Percentiles rank a stretch among this genome's conserved stretches.
Conservation (phyloP, 2,329 filamentous ascomycete genomes). For the Hypomyces perniciosus region DNA sequence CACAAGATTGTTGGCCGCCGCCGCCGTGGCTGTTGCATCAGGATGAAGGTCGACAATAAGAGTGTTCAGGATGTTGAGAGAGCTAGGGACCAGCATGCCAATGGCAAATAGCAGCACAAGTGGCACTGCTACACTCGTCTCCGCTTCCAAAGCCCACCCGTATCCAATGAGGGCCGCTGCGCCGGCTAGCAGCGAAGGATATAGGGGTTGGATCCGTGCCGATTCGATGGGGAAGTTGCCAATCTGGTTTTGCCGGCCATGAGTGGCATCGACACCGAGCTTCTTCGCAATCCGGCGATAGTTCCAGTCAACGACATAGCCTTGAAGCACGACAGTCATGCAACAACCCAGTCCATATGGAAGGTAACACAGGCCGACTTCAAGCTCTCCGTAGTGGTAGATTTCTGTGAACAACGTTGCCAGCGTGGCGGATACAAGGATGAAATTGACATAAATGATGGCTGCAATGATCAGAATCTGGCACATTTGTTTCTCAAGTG, state of each 20-base stretch:
- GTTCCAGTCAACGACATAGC: constrained; percentile 59
- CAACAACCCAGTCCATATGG: constrained; percentile 48
- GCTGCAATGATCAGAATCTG: constrained; percentile 48
- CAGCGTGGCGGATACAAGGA: constrained; percentile 47
- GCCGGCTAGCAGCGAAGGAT: constrained; percentile 49
- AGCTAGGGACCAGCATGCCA: constrained; percentile 52
- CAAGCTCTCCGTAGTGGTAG: constrained; percentile 45
- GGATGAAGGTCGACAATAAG: constrained; percentile 60
- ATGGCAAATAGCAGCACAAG: constrained; percentile 52
- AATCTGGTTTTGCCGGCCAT: constrained; percentile 49
- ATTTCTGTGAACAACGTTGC: constrained; percentile 46
- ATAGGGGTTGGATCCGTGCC: constrained; percentile 48
- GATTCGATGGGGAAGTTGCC: constrained; percentile 49
- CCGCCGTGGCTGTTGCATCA: constrained; percentile 53
- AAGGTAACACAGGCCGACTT: constrained; percentile 49
- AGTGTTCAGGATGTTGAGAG: constrained; percentile 58
- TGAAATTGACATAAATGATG: constrained; percentile 51
- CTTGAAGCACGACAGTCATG: constrained; percentile 45
- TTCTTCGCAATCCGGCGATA: constrained; percentile 61
- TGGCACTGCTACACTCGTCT: constrained; percentile 47
- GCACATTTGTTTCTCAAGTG: constrained; percentile 53
- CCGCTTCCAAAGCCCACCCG: constrained; percentile 50
- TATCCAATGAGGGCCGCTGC: constrained; percentile 48
- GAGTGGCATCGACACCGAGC: constrained; percentile 55
- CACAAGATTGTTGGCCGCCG: constrained; percentile 58